Evolutionary conservation across 768 basidiomycete species (phyloP).

Genomic region (Strobilomyces echinocephalus): DNA sequence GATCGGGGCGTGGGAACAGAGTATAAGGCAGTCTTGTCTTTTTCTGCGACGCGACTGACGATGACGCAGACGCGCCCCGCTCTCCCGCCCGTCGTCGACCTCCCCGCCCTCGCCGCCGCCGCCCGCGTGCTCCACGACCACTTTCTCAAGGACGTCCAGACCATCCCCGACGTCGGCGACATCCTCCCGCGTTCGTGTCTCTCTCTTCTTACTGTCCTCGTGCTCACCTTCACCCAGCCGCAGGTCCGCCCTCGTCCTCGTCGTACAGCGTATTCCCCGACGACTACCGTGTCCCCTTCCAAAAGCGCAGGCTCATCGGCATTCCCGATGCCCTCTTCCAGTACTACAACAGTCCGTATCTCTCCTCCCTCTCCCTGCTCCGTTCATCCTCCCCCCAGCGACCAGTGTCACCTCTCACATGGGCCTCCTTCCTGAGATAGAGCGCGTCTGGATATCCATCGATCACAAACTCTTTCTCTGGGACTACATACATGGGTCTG

Average conservation of each 20-base stretch:
- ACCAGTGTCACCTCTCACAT: conserved; percentile 72
- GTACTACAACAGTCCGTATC: conserved; percentile 64
- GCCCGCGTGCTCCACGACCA: conserved; percentile 64
- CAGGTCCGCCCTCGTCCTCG: conserved; percentile 64
- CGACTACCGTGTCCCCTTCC: conserved; percentile 74
- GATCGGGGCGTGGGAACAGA: background rate
- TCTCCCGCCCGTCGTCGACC: conserved; percentile 41
- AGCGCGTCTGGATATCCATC: conserved; percentile 92
- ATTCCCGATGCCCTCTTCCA: conserved; percentile 77
- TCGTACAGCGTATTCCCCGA: conserved; percentile 75
- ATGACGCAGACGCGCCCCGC: conserved; percentile 17
- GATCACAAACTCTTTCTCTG: conserved; percentile 93
- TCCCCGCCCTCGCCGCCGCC: conserved; percentile 59
- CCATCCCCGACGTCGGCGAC: conserved; percentile 73
- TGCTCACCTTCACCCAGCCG: conserved; percentile 38
- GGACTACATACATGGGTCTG: conserved; percentile 94
- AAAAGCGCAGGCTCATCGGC: conserved; percentile 69
- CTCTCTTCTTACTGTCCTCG: background rate
- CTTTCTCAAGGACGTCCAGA: conserved; percentile 66
- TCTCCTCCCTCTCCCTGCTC: background rate
- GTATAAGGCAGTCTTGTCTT: background rate
- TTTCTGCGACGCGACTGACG: background rate
- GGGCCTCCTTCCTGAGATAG: conserved; percentile 90
- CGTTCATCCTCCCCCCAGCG: conserved; percentile 37
- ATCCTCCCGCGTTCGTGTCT: conserved; percentile 49